phyloP scores from a whole-genome alignment of 2,329 filamentous ascomycete species.

The Claviceps sp. region DNA sequence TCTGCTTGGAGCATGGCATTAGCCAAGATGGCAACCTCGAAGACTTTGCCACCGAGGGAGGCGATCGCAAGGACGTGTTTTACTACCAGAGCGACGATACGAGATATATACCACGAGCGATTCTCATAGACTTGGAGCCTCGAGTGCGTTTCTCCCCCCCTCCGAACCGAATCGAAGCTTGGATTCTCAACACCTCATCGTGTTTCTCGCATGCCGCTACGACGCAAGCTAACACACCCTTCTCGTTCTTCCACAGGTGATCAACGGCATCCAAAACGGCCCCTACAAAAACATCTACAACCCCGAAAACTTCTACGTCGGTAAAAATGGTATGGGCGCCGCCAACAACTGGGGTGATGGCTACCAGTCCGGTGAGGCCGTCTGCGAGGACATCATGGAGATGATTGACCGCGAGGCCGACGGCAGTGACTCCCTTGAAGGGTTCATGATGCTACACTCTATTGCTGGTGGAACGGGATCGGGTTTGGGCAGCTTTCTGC shows the following conservation, averaged over 20 bases:
- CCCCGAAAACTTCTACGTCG: constrained; percentile 96
- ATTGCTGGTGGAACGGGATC: constrained; percentile 96
- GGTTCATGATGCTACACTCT: constrained; percentile 97
- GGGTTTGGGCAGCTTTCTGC: constrained; percentile 85
- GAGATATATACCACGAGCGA: constrained; percentile 91
- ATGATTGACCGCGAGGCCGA: constrained; percentile 99
- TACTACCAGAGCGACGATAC: constrained; percentile 99
- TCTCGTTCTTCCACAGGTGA: constrained; percentile 37
- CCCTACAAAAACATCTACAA: constrained; percentile 99
- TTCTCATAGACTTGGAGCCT: constrained; percentile 88
- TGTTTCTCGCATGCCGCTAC: neutral
- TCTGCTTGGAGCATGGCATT: constrained; percentile 96
- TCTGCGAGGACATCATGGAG: constrained; percentile 95
- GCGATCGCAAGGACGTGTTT: constrained; percentile 97
- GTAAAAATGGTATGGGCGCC: constrained; percentile 83
- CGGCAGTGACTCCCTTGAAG: constrained; percentile 93
- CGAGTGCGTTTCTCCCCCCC: constrained; percentile 37
- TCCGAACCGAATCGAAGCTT: neutral
- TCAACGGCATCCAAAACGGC: constrained; percentile 83
- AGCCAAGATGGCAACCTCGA: constrained; percentile 94
- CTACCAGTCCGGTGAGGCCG: constrained; percentile 80
- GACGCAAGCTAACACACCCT: neutral
- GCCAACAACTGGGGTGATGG: constrained; percentile 98
- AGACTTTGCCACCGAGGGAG: constrained; percentile 94
- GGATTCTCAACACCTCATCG: neutral